phyloP scores from a whole-genome alignment of 768 basidiomycete species.

The Cubamyces sp. region DNA sequence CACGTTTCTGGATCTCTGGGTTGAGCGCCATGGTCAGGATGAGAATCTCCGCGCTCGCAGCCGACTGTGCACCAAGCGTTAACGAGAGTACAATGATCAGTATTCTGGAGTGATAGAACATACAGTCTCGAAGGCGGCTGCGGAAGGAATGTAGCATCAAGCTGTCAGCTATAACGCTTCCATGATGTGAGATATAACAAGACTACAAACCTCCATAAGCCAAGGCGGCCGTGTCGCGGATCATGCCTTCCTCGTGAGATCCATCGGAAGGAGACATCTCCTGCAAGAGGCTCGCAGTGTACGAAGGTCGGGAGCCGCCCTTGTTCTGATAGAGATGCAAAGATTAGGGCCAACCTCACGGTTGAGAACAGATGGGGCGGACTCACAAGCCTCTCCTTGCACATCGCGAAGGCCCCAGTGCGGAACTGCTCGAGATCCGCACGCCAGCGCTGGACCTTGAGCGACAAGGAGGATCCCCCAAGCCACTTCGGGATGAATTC shows the following conservation, averaged over 20 bases:
- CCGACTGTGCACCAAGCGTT: neutral
- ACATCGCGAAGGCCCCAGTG: neutral
- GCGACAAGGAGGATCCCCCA: neutral
- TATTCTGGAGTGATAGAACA: neutral
- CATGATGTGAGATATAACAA: too few relatives aligned
- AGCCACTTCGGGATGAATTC: conserved; percentile 11
- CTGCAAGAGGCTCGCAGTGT: conserved; percentile 12
- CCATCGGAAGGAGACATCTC: conserved; percentile 4
- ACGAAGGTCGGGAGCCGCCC: neutral
- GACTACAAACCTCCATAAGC: conserved; percentile 19
- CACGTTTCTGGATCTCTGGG: conserved; percentile 24
- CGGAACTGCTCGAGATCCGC: conserved; percentile 2
- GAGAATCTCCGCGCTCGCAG: conserved; percentile 8
- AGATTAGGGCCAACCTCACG: too few relatives aligned
- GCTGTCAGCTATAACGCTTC: too few relatives aligned
- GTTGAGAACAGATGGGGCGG: too few relatives aligned
- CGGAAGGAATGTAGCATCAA: too few relatives aligned
- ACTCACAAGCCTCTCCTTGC: conserved; percentile 3
- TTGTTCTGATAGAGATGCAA: neutral
- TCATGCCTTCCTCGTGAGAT: conserved; percentile 5
- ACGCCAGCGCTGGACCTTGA: conserved; percentile 6
- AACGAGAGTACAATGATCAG: neutral
- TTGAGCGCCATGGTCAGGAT: conserved; percentile 25
- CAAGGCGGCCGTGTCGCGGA: conserved; percentile 14
- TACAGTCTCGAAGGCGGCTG: conserved; percentile 12